Percentiles rank a stretch among this genome's conserved stretches.
Evolutionary conservation across 2,329 filamentous ascomycete species (phyloP).

Genomic region (Colletotrichum shisoi): DNA sequence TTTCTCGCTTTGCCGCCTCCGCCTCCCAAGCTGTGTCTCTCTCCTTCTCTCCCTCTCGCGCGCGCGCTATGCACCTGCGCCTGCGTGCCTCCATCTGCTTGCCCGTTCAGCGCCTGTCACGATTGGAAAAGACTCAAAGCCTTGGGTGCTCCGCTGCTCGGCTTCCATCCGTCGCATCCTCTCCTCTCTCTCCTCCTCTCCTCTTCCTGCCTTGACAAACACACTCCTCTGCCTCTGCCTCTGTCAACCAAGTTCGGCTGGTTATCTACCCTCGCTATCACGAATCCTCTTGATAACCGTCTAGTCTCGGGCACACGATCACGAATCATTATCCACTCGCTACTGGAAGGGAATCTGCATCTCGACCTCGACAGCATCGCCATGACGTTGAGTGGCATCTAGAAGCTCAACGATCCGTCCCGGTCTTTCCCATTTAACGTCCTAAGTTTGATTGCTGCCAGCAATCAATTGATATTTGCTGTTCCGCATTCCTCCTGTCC

Average conservation of each 20-base stretch:
- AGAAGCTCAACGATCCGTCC: conserved; percentile 21
- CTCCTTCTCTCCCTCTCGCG: background rate
- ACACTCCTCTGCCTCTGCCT: background rate
- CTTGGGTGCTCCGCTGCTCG: conserved; percentile 23
- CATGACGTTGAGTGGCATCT: conserved; percentile 31
- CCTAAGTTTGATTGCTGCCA: conserved; percentile 10
- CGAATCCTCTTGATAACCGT: conserved; percentile 4
- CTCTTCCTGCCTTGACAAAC: conserved; percentile 7
- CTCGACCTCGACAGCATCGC: conserved; percentile 24
- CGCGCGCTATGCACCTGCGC: conserved; percentile 5
- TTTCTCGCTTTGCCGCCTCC: conserved; percentile 31
- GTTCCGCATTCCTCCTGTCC: conserved; percentile 3
- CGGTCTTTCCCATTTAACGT: background rate
- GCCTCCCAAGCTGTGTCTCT: background rate
- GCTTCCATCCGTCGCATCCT: background rate
- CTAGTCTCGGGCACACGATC: background rate
- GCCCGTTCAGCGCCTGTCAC: conserved; percentile 27
- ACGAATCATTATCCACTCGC: background rate
- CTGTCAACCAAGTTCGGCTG: background rate
- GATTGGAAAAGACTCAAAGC: conserved; percentile 33
- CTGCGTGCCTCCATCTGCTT: conserved; percentile 9
- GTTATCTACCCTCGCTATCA: conserved; percentile 13
- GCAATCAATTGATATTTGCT: conserved; percentile 6
- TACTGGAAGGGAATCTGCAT: conserved; percentile 5
- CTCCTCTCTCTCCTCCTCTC: conserved; percentile 6